phyloP scores from a whole-genome alignment of 352 stramenopile genomes.

The Phytophthora foliorum region DNA sequence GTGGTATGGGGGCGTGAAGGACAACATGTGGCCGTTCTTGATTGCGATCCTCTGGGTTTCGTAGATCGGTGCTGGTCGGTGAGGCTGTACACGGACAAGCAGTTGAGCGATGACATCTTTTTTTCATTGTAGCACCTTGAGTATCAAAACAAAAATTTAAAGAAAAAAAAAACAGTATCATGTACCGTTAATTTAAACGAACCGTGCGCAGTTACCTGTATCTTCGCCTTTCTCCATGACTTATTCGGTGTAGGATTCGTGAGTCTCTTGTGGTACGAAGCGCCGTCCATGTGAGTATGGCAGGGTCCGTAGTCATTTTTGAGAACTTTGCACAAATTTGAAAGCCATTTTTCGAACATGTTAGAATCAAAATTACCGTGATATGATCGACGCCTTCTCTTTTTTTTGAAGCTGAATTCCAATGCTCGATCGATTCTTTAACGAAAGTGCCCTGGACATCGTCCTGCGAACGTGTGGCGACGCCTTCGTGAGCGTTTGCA shows the following conservation, averaged over 20 bases:
- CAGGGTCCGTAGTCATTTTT: background rate
- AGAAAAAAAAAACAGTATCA: background rate
- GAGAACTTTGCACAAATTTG: background rate
- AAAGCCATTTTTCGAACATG: background rate
- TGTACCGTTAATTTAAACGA: background rate
- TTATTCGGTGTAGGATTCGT: background rate
- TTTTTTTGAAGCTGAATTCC: slow-evolving; percentile 12
- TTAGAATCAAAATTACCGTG: background rate
- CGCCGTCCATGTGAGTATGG: background rate
- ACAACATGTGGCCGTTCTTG: background rate
- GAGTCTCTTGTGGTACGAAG: background rate
- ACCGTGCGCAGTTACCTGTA: background rate
- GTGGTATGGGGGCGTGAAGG: background rate
- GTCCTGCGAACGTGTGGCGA: background rate
- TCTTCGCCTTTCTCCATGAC: background rate
- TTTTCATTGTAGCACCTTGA: background rate
- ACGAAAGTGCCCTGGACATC: slow-evolving; percentile 4
- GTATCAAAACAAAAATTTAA: background rate
- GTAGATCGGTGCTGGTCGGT: background rate
- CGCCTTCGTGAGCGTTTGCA: background rate
- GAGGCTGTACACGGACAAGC: background rate
- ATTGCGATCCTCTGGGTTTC: background rate
- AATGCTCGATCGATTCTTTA: slow-evolving; percentile 4
- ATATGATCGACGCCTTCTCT: background rate
- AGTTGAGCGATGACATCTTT: slow-evolving; percentile 1